These are phyloP conservation scores for Salix brachista DNA, from an alignment of 345 rosid species.

Conservation along the genomic window DNA sequence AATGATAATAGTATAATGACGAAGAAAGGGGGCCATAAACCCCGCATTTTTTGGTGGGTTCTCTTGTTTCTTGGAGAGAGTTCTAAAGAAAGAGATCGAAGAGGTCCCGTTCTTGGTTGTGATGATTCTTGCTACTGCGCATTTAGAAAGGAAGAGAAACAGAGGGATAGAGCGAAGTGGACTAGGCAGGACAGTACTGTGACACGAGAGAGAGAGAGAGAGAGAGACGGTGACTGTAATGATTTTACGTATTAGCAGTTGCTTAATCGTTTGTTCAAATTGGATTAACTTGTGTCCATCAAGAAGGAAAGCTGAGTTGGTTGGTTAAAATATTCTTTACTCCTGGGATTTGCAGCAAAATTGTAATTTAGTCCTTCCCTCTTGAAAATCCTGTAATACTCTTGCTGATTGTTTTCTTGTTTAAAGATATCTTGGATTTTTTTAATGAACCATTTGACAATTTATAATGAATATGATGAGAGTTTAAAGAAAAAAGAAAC, in stretches of 20 bases:
- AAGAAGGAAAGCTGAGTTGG: neutral
- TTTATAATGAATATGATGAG: too few relatives aligned
- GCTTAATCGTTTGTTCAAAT: neutral
- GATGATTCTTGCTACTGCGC: conserved; percentile 31
- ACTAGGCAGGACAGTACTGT: conserved; percentile 17
- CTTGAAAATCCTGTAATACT: too few relatives aligned
- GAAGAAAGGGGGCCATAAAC: conserved; percentile 14
- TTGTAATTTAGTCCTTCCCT: neutral
- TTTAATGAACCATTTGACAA: too few relatives aligned
- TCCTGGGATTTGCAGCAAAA: neutral
- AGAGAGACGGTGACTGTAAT: neutral
- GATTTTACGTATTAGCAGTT: neutral
- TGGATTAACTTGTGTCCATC: neutral
- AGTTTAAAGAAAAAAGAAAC: too few relatives aligned
- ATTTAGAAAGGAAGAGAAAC: conserved; percentile 18
- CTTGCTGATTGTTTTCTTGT: neutral
- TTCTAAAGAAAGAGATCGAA: conserved; percentile 7
- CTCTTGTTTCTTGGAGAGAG: neutral
- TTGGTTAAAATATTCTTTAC: too few relatives aligned
- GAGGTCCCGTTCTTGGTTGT: conserved; percentile 3
- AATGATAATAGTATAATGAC: conserved; percentile 14
- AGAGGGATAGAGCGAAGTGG: neutral
- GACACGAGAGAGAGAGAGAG: conserved; percentile 7
- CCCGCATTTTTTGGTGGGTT: conserved; percentile 30
- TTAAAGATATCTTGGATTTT: too few relatives aligned